Base-by-base conservation (phyloP, 2,329 filamentous ascomycete species). In the Endoconidiophora polonica region DNA sequence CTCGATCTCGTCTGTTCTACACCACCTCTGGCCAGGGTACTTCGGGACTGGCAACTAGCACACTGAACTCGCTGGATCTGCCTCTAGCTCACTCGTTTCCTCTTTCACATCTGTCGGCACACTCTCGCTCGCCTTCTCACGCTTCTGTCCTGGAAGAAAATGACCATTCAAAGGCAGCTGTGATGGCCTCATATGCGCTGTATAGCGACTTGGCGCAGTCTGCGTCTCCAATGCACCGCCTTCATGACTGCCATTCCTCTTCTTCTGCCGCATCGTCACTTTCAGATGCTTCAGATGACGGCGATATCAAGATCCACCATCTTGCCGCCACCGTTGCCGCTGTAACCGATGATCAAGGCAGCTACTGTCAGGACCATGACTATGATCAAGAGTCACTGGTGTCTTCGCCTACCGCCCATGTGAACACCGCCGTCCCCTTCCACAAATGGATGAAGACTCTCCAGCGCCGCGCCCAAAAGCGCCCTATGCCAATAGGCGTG, bases 391-490 rank as follows among this genome's bases (percentile, higher is more conserved):
- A 33, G 29, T 12, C 29, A 33, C 29, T 12, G 3, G 9, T 33
- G 3, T 33, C 29, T 33, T 33, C 29, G 29, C 29, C 12, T 33
- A 33, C 29, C 29, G 29, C 29, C 29, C 29, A 33, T 33, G 29
- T 9, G 29, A 10, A 33, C 29, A 12, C 29, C 29, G 29, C 12
- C 29, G 38, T n/a, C 6, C 51, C 79, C 2, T 86, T 90, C 58
- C 72, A 76, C 43, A 80, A 75, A 60, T 90, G 84, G 83, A 76
- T 88, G 64, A 81, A 69, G 55, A 81, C 74, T 3, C 65, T 90
- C 18, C 76, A 81, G 53, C 74, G 72, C 54, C 74, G 74, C 58
- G 74, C 69, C 52, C 61, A 59, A 44, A 67, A 68, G 49, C 68
- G 65, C 39, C 65, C 61, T 53, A 44, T 52, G 50, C 23, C 53